Percentiles rank a stretch among this genome's conserved stretches.
Conservation (phyloP, 2,329 filamentous ascomycete species). For the Scedosporium aurantiacum region DNA sequence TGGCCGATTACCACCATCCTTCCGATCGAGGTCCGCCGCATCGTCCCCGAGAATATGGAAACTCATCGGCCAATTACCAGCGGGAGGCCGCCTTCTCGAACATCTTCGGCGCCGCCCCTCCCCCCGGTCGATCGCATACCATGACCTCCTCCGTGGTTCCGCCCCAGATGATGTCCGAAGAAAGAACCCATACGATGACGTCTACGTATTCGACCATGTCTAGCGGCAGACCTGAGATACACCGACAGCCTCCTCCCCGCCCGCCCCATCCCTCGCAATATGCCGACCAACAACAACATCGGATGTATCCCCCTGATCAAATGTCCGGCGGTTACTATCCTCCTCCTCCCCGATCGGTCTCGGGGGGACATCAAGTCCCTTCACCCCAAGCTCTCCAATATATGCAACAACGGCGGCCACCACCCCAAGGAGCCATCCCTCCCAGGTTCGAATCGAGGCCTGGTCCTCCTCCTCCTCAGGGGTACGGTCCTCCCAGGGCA, state of each 20-base stretch:
- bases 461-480: conserved; percentile 23
- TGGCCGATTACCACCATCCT: conserved; percentile 46
- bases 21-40: conserved; percentile 37
- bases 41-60: conserved; percentile 36
- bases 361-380: conserved; percentile 34
- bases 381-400: conserved; percentile 32
- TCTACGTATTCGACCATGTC: conserved; percentile 25
- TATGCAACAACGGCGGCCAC: conserved; percentile 32
- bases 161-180: conserved; percentile 36
- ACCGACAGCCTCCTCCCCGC: conserved; percentile 52
- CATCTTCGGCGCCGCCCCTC: conserved; percentile 83
- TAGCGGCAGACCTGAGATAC: conserved; percentile 32
- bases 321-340: conserved; percentile 39
- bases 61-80: conserved; percentile 47
- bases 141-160: conserved; percentile 72
- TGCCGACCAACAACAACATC: conserved; percentile 18
- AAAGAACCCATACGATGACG: conserved; percentile 69
- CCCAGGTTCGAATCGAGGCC: conserved; percentile 18
- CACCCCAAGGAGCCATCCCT: conserved; percentile 25
- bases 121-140: conserved; percentile 82
- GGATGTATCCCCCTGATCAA: conserved; percentile 27
- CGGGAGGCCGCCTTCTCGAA: conserved; percentile 93
- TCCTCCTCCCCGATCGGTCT: conserved; percentile 39
- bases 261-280: conserved; percentile 28
- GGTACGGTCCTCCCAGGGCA: conserved; percentile 10